A percentile compares a stretch with the other conserved stretches of the same genome.
Evolutionary conservation across 257 asterid genomes (phyloP).

Genomic region (Coffea eugenioides): DNA sequence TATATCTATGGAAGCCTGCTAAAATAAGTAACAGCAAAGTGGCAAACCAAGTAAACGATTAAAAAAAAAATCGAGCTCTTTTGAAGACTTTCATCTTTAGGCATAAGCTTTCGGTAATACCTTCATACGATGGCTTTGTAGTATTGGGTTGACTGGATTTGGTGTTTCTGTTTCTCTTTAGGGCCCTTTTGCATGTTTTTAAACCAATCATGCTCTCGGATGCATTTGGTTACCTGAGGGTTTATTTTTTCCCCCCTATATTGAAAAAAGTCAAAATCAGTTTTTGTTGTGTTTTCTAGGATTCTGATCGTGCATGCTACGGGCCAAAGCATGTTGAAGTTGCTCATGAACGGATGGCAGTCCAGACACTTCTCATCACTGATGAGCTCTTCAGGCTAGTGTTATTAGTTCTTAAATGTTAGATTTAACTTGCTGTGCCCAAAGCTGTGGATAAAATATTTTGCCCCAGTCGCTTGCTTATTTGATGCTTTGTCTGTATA

Average conservation of each 20-base stretch:
- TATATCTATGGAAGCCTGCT: conserved; percentile 3
- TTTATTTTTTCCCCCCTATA: not conserved
- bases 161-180: no score
- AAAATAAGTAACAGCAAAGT: not conserved
- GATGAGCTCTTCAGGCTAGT: conserved; percentile 91
- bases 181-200: no score
- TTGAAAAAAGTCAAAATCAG: conserved; percentile 5
- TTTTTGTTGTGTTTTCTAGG: conserved; percentile 42
- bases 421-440: not conserved
- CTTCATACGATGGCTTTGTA: not conserved
- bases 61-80: not conserved
- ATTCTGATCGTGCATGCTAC: conserved; percentile 88
- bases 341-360: conserved; percentile 94
- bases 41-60: not conserved
- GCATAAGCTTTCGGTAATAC: not conserved
- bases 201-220: not conserved
- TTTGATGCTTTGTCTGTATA: not conserved
- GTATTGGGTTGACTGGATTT: no score
- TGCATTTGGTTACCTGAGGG: not conserved
- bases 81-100: not conserved
- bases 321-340: conserved; percentile 98
- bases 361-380: conserved; percentile 90
- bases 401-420: not conserved
- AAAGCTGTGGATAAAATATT: not conserved
- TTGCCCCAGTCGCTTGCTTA: not conserved